phyloP scores from a whole-genome alignment of 108 stramenopile genomes.

The Licmophora abbreviata region DNA sequence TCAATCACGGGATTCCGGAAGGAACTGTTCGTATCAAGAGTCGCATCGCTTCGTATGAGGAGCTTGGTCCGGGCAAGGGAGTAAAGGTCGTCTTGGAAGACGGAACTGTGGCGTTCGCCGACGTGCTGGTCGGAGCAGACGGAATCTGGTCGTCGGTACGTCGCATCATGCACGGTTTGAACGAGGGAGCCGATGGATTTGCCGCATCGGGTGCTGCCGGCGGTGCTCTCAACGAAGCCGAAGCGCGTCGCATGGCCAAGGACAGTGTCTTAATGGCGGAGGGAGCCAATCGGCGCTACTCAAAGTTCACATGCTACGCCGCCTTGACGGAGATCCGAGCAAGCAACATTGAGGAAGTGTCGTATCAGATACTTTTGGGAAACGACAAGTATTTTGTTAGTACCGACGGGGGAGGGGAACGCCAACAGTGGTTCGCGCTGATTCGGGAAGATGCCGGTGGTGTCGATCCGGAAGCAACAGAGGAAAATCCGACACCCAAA shows the following conservation, averaged over 20 bases:
- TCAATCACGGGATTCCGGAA: conserved; percentile 81
- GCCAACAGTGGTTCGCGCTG: conserved; percentile 97
- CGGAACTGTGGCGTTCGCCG: conserved; percentile 83
- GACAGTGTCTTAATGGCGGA: conserved; percentile 70
- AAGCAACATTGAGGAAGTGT: conserved; percentile 87
- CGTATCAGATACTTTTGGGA: conserved; percentile 85
- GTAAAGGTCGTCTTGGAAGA: conserved; percentile 69
- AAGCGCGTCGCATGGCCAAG: conserved; percentile 69
- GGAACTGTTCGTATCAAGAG: conserved; percentile 83
- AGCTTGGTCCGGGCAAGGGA: conserved; percentile 66
- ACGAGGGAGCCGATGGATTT: conserved; percentile 76
- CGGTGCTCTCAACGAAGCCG: conserved; percentile 79
- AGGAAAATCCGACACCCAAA: conserved; percentile 81
- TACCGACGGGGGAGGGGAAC: conserved; percentile 93
- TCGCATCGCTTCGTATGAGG: conserved; percentile 66
- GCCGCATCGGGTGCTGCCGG: conserved; percentile 87
- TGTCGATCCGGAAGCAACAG: conserved; percentile 76
- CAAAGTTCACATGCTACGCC: conserved; percentile 88
- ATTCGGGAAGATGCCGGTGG: conserved; percentile 86
- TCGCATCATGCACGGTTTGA: conserved; percentile 72
- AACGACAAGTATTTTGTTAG: conserved; percentile 94
- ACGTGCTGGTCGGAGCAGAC: conserved; percentile 93
- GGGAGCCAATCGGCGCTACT: conserved; percentile 72
- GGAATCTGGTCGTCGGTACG: conserved; percentile 92
- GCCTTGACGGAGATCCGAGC: conserved; percentile 76